Evolutionary conservation across 495 filamentous ascomycete species (phyloP).

Genomic region (Entonaema liquescens): DNA sequence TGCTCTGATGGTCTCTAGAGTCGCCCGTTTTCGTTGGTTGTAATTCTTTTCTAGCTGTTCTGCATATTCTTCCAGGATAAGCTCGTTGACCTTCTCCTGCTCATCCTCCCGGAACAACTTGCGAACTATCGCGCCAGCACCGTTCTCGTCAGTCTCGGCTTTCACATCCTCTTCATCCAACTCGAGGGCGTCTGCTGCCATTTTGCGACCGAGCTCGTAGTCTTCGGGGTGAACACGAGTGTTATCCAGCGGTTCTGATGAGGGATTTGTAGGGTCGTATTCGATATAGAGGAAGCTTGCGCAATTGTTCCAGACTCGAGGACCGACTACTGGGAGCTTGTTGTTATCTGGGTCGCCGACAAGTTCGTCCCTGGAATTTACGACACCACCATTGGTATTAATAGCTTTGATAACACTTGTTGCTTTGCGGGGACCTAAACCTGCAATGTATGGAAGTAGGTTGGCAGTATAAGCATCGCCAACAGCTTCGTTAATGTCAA

Average conservation of each 20-base stretch:
- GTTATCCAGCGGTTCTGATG: conserved; percentile 92
- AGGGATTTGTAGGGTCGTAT: conserved; percentile 78
- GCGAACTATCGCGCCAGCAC: conserved; percentile 86
- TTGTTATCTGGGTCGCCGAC: conserved; percentile 84
- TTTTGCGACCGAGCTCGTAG: conserved; percentile 95
- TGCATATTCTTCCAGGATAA: conserved; percentile 95
- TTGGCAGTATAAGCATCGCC: conserved; percentile 80
- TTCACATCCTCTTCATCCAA: conserved; percentile 98
- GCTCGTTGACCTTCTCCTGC: conserved; percentile 93
- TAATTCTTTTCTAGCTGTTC: conserved; percentile 93
- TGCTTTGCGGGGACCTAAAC: conserved; percentile 92
- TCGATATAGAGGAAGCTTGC: conserved; percentile 93
- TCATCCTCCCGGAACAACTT: conserved; percentile 90
- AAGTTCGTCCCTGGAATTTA: conserved; percentile 83
- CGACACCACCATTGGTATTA: conserved; percentile 83
- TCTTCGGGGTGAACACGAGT: conserved; percentile 97
- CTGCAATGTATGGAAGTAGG: conserved; percentile 89
- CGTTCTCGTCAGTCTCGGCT: conserved; percentile 87
- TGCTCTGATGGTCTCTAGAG: conserved; percentile 93
- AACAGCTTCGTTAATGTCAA: conserved; percentile 92
- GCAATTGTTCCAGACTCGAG: conserved; percentile 93
- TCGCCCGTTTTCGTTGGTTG: conserved; percentile 92
- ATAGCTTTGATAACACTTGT: conserved; percentile 87
- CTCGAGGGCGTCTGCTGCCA: conserved; percentile 96
- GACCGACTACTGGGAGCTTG: conserved; percentile 79